A percentile compares a stretch with the other conserved stretches of the same genome.
Conservation (phyloP, 306 rosid genomes). For the Vigna unguiculata region DNA sequence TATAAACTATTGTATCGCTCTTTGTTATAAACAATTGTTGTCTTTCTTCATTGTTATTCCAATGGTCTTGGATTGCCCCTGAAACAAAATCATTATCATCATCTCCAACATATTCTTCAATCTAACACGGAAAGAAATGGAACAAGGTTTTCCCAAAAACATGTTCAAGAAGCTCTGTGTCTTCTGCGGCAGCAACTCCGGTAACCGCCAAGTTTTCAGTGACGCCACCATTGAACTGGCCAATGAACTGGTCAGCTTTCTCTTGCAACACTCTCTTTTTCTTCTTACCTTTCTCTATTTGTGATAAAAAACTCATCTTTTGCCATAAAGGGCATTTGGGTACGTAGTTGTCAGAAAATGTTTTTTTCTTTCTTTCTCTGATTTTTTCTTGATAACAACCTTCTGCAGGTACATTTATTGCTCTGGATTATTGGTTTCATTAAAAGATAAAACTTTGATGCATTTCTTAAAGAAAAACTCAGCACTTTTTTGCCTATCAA, state of each 20-base stretch:
- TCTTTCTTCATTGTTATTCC: constrained; percentile 33
- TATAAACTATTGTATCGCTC: neutral
- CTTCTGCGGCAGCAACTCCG: constrained; percentile 90
- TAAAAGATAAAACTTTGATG: neutral
- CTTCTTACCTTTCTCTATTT: constrained; percentile 22
- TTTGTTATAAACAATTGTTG: neutral
- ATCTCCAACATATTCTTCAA: neutral
- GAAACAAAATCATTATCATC: constrained; percentile 7
- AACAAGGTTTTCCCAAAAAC: constrained; percentile 57
- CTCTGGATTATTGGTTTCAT: constrained; percentile 1
- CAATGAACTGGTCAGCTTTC: constrained; percentile 69
- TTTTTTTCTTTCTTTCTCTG: neutral
- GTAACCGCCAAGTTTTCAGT: constrained; percentile 74
- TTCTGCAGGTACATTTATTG: constrained; percentile 36
- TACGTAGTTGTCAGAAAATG: constrained; percentile 38
- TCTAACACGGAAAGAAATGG: constrained; percentile 56
- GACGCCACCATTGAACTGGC: constrained; percentile 86
- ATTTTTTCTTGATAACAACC: constrained; percentile 12
- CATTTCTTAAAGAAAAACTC: neutral
- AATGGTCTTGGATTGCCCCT: constrained; percentile 34
- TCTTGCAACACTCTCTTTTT: neutral
- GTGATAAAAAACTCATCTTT: constrained; percentile 15
- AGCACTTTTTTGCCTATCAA: neutral
- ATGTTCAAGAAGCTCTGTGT: constrained; percentile 81
- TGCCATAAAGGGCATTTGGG: constrained; percentile 32